Evolutionary conservation across 1,284 basidiomycete species (phyloP).

Genomic region (Cryptococcus sp.): DNA sequence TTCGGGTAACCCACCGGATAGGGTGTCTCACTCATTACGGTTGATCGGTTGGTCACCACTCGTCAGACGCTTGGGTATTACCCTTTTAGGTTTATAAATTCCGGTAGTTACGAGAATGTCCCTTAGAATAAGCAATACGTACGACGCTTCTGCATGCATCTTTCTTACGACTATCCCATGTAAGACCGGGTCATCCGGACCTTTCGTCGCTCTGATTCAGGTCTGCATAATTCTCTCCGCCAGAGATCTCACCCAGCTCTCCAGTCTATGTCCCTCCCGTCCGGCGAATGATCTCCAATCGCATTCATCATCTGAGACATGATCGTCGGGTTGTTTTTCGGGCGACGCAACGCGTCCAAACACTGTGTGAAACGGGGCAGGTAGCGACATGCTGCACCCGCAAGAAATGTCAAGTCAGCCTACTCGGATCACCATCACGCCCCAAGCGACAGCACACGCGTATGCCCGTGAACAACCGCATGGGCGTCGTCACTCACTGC

Average conservation of each 20-base stretch:
- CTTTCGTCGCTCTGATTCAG: too few relatives aligned
- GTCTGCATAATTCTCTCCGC: too few relatives aligned
- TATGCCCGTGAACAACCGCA: background rate
- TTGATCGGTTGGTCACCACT: too few relatives aligned
- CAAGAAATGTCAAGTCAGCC: background rate
- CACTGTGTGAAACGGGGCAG: conserved; percentile 14
- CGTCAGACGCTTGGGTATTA: too few relatives aligned
- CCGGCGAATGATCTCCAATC: background rate
- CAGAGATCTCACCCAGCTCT: too few relatives aligned
- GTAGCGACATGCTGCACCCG: conserved; percentile 9
- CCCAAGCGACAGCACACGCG: background rate
- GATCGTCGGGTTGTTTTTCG: background rate
- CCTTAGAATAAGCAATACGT: too few relatives aligned
- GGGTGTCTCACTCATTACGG: too few relatives aligned
- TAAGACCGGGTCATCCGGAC: background rate
- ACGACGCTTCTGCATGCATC: too few relatives aligned
- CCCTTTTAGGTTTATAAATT: too few relatives aligned
- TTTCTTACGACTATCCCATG: background rate
- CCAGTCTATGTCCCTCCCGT: too few relatives aligned
- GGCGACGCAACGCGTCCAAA: conserved; percentile 5
- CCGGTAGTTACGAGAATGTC: too few relatives aligned
- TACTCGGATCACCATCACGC: background rate
- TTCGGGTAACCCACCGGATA: too few relatives aligned
- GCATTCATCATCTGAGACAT: background rate
- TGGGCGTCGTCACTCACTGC: conserved; percentile 15